Evolutionary conservation across 352 stramenopile genomes (phyloP), one percentile per base, ranked within the genome.

Genomic region (Phytophthora sp.): DNA sequence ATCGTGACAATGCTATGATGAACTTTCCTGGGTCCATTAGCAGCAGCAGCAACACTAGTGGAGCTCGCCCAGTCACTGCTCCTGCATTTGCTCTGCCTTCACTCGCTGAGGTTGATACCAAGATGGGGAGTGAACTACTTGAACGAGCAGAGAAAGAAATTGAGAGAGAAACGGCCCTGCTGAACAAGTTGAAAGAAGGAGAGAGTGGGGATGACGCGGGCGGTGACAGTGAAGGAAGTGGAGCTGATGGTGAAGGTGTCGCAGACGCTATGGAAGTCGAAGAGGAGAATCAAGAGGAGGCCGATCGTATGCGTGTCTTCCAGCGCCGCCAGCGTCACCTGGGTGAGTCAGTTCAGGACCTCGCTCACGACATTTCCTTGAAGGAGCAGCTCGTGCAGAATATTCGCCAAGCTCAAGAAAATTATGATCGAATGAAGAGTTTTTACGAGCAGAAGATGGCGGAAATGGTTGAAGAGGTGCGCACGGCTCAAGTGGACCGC

Each of bases 311-410:
- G 56, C 85, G 84, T n/a, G 85, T 94, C 23, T 96, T 96, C 57
- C 74, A 95, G 63, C 77, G 84, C 30, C 84, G 86, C 3, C 88
- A 96, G 47, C 80, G 82, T 9, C 82, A 94, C 36, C 66, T 96
- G 21, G 86, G 88, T 13, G 84, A 94, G 30, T 90, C 82, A 3
- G 86, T 95, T 5, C 76, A 94, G 50, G 86, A 93, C 44, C 60
- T 96, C 20, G 77, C 83, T 26, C 83, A 92, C 30, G 82, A 95
- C 30, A 96, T 96, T 64, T 93, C 88, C 7, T 57, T 95, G 18
- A 96, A 96, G 49, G 86, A 96, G 63, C 83, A 95, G 20, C 78
- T 96, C 15, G 76, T 95, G 8, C 79, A 91, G 27, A 92, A 89
- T 39, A 85, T 96, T 53, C 81, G 82, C 1, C 76, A 90, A 31